Evolutionary conservation across 257 asterid genomes (phyloP).

Genomic region (Petunia secreta): DNA sequence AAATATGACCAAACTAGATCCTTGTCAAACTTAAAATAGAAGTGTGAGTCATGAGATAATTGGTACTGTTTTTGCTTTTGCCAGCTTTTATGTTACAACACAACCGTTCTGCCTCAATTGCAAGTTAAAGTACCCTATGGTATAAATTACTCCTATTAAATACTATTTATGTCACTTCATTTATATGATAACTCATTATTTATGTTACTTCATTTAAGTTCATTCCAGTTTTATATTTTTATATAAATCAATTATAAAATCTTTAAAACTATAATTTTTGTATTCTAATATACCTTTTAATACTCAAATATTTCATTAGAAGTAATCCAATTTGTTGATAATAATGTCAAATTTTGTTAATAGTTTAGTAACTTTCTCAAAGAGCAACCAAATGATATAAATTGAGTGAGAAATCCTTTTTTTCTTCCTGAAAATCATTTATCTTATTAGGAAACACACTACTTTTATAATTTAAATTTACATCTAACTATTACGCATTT

Average conservation of each 20-base stretch:
- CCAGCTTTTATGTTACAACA: slow-evolving; percentile 17
- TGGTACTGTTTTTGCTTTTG: slow-evolving; percentile 11
- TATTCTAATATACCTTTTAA: neutral
- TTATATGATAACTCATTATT: too few species aligned
- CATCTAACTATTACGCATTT: neutral
- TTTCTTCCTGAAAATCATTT: too few species aligned
- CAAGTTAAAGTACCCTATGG: too few species aligned
- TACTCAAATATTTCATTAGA: neutral
- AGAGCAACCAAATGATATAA: neutral
- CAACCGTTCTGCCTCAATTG: too few species aligned
- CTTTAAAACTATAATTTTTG: too few species aligned
- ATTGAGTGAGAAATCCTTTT: neutral
- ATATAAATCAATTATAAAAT: too few species aligned
- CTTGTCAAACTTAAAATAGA: neutral
- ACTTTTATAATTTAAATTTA: neutral
- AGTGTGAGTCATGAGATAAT: neutral
- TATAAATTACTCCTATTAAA: too few species aligned
- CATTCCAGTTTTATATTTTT: too few species aligned
- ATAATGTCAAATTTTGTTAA: neutral
- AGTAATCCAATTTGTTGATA: neutral
- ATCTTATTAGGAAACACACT: neutral
- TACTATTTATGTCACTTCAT: too few species aligned
- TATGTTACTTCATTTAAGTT: too few species aligned
- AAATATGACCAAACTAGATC: slow-evolving; percentile 16
- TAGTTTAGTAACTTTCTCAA: neutral